phyloP scores from a whole-genome alignment of 768 basidiomycete genomes.

The Naganishia vaughanmartiniae region DNA sequence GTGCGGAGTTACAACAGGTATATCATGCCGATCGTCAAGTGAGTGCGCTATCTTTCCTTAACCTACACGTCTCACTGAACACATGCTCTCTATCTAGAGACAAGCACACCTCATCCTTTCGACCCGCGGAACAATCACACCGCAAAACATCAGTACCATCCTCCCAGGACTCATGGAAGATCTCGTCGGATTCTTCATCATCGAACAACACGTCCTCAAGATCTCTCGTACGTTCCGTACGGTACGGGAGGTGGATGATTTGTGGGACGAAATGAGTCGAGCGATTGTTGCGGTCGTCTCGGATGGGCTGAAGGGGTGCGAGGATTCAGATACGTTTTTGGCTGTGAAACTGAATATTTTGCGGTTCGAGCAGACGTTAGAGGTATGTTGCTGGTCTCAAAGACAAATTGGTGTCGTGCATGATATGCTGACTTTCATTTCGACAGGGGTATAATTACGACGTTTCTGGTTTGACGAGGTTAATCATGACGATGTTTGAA shows the following conservation, averaged over 20 bases:
- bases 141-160: constrained; percentile 52
- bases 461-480: constrained; percentile 72
- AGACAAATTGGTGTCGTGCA: background rate
- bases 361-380: constrained; percentile 84
- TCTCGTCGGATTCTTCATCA: constrained; percentile 95
- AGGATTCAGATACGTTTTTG: constrained; percentile 76
- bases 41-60: constrained; percentile 23
- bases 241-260: constrained; percentile 82
- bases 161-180: constrained; percentile 81
- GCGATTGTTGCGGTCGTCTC: constrained; percentile 73
- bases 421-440: background rate
- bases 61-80: background rate
- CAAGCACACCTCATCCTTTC: constrained; percentile 94
- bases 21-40: constrained; percentile 98
- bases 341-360: constrained; percentile 78
- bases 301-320: constrained; percentile 67
- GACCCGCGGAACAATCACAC: constrained; percentile 48
- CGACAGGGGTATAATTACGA: constrained; percentile 79
- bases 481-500: constrained; percentile 85
- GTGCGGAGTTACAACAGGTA: constrained; percentile 81
- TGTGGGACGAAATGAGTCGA: constrained; percentile 83
- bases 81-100: constrained; percentile 59
- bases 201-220: constrained; percentile 86
- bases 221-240: constrained; percentile 88
- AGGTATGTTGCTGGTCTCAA: constrained; percentile 60